Conservation (phyloP, 495 filamentous ascomycete genomes). For the Pyrenula massariospora region DNA sequence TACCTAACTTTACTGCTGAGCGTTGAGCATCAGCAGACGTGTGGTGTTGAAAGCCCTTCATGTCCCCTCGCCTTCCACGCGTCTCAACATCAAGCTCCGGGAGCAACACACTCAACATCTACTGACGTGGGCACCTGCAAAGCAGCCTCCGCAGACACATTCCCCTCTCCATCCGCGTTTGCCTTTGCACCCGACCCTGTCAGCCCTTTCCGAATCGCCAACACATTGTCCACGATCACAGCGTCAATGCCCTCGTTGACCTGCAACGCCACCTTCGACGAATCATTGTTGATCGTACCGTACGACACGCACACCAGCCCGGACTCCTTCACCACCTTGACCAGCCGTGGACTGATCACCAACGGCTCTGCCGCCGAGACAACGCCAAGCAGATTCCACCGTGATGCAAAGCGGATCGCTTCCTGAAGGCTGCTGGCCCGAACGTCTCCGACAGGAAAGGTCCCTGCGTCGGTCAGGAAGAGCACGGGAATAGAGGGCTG, state of each 20-base stretch:
- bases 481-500: conserved; percentile 90
- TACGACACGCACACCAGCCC: conserved; percentile 96
- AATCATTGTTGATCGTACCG: conserved; percentile 76
- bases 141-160: too few species aligned
- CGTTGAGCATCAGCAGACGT: too few species aligned
- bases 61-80: too few species aligned
- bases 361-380: conserved; percentile 77
- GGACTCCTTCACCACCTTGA: conserved; percentile 90
- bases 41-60: too few species aligned
- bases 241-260: conserved; percentile 93
- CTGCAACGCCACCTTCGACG: conserved; percentile 73
- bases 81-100: too few species aligned
- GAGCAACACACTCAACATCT: too few species aligned
- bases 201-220: conserved; percentile 66
- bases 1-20: too few species aligned
- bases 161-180: too few species aligned
- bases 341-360: conserved; percentile 76
- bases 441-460: conserved; percentile 67
- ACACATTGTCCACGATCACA: conserved; percentile 88
- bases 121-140: too few species aligned
- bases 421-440: conserved; percentile 89
- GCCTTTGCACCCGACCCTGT: conserved; percentile 22
- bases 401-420: conserved; percentile 81
- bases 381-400: conserved; percentile 91
- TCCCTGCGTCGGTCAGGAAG: conserved; percentile 85